phyloP scores from a whole-genome alignment of 1,284 basidiomycete species.

The Ceratobasidium sp. region DNA sequence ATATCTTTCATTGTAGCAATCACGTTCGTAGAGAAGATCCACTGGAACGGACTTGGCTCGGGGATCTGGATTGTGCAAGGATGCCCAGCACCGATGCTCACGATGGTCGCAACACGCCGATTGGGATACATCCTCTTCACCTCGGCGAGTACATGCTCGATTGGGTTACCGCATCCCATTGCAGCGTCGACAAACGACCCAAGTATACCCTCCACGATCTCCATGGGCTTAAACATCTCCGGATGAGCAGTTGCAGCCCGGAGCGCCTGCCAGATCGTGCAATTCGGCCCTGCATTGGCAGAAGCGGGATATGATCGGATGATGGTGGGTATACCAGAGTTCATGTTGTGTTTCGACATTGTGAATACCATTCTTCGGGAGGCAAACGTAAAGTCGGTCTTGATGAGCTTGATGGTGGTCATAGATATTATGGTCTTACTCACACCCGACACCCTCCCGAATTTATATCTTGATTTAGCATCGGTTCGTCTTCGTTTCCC shows the following conservation, averaged over 20 bases:
- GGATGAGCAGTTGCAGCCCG: slow-evolving; percentile 34
- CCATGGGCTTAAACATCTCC: slow-evolving; percentile 29
- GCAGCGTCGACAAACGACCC: slow-evolving; percentile 25
- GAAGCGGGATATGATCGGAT: slow-evolving; percentile 22
- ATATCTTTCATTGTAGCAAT: background rate
- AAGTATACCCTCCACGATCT: background rate
- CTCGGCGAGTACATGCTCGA: slow-evolving; percentile 36
- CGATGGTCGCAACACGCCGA: background rate
- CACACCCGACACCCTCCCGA: background rate
- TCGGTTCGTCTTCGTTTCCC: slow-evolving; percentile 14
- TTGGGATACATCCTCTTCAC: slow-evolving; percentile 4
- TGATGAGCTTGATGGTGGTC: too few relatives aligned
- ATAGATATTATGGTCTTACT: background rate
- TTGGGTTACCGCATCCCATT: slow-evolving; percentile 42
- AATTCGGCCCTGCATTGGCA: background rate
- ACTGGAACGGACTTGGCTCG: background rate
- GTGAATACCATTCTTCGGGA: slow-evolving; percentile 17
- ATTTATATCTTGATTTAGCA: background rate
- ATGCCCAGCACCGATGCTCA: slow-evolving; percentile 31
- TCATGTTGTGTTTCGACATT: slow-evolving; percentile 32
- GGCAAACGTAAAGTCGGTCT: background rate
- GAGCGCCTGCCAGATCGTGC: slow-evolving; percentile 22
- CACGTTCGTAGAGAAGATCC: background rate
- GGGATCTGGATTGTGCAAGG: slow-evolving; percentile 2
- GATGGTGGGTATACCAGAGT: slow-evolving; percentile 10